Percentiles rank a stretch among this genome's conserved stretches.
phyloP scores from a whole-genome alignment of 805 yeast genomes.

The Spathaspora boniae region DNA sequence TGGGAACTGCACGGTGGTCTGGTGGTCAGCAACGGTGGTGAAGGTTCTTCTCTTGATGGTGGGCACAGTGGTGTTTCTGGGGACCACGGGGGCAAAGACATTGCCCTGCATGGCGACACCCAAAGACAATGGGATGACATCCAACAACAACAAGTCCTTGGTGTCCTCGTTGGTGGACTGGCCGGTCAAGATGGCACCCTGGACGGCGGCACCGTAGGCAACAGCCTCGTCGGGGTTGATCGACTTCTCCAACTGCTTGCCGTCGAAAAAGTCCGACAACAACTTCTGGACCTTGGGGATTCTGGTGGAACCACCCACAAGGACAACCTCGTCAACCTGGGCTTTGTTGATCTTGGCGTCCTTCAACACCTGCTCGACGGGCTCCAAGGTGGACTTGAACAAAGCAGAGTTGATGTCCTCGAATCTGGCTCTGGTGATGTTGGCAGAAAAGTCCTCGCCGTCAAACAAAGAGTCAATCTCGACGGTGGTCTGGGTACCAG shows the following conservation, averaged over 20 bases:
- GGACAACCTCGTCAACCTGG: constrained; percentile 45
- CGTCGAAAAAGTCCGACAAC: constrained; percentile 48
- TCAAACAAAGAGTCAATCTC: constrained; percentile 49
- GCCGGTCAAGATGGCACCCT: constrained; percentile 50
- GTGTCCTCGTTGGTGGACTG: constrained; percentile 48
- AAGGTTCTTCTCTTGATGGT: constrained; percentile 50
- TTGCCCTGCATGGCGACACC: constrained; percentile 53
- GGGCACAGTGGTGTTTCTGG: constrained; percentile 51
- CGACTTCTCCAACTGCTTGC: constrained; percentile 48
- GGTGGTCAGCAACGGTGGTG: constrained; percentile 51
- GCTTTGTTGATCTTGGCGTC: constrained; percentile 42
- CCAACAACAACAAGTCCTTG: constrained; percentile 48
- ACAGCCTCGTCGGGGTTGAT: constrained; percentile 52
- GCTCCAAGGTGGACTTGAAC: constrained; percentile 48
- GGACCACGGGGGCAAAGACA: constrained; percentile 49
- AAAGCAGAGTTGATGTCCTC: constrained; percentile 49
- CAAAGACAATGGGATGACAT: constrained; percentile 48
- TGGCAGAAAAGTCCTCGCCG: constrained; percentile 48
- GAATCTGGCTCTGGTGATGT: constrained; percentile 49
- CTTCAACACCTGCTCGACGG: constrained; percentile 49
- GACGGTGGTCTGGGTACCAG: constrained; percentile 48
- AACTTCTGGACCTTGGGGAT: constrained; percentile 50
- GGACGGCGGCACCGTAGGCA: constrained; percentile 51
- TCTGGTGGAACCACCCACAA: constrained; percentile 52
- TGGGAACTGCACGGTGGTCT: constrained; percentile 49